Evolutionary conservation across 352 stramenopile genomes (phyloP), one percentile per base, ranked within the genome.

Genomic region (Aphanomyces euteiches): DNA sequence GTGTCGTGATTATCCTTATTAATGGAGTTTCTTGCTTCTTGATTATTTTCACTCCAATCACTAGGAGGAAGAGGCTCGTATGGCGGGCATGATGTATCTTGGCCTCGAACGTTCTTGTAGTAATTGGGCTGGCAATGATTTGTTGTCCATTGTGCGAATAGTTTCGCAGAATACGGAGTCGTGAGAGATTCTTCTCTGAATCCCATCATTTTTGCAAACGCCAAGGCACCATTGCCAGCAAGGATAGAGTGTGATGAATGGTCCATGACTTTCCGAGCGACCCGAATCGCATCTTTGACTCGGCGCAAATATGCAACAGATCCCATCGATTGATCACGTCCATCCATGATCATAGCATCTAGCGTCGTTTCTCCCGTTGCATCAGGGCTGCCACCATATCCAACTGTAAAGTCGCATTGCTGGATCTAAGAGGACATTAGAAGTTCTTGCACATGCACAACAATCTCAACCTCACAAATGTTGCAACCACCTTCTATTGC

Each of bases 301-400:
- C 85, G 79, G 59, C 85, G 78, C 38, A 97, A 73, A 67, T 85
- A 84, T 10, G 79, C 90, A 4, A 97, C 90, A 0, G 88, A 88
- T 12, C 90, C 90, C 79, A 96, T 93, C 66, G 79, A 78, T 79
- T 94, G 91, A 13, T 78, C 92, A 17, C 76, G 76, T 5, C 89
- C 90, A 58, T 96, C 89, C 73, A 97, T 75, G 66, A 97, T 93
- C 89, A 97, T 96, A 5, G 90, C 89, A 64, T 97, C 90, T 12
- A 97, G 80, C 21, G 89, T 96, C 10, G 90, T 96, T 69, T 96
- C 87, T 4, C 89, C 90, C n/a, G 67, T 80, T 2, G 81, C 84
- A 67, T 97, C 90, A 0, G 90, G 90, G 56, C 89, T 95, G 7
- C 88, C 89, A 17, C 90, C 90, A 66, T 89, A 97, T 1, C 90